Conservation (phyloP, 768 basidiomycete species). For the Naganishia randhawae region DNA sequence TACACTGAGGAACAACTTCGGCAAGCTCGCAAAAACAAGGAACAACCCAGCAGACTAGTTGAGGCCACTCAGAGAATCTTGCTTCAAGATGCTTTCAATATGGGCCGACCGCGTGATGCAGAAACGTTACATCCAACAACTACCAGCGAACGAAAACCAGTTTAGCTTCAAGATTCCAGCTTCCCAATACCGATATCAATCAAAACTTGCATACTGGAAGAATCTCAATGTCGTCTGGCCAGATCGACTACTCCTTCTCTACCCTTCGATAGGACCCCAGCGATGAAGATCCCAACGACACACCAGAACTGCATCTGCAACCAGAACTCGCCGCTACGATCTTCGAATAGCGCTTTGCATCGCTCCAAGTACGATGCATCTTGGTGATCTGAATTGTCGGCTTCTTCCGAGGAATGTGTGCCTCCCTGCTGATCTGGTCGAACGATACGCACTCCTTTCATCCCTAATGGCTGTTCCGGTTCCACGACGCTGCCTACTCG, state of each 20-base stretch:
- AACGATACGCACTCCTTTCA: background rate
- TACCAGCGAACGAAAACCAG: background rate
- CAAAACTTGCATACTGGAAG: background rate
- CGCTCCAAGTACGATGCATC: conserved; percentile 4
- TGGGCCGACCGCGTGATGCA: too few species aligned
- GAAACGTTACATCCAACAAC: too few species aligned
- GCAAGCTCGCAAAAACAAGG: too few species aligned
- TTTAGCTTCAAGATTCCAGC: background rate
- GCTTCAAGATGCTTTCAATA: too few species aligned
- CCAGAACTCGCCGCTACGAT: conserved; percentile 9
- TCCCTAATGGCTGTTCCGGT: background rate
- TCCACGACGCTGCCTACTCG: too few species aligned
- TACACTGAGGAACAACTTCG: too few species aligned
- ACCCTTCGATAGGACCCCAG: conserved; percentile 13
- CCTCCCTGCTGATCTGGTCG: background rate
- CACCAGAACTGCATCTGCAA: conserved; percentile 19
- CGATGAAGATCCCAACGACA: conserved; percentile 13
- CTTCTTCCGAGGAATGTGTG: background rate
- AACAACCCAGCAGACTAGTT: too few species aligned
- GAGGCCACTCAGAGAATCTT: too few species aligned
- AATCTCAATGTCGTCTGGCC: conserved; percentile 5
- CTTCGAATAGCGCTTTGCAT: conserved; percentile 5
- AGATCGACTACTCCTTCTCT: conserved; percentile 13
- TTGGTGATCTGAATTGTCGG: background rate
- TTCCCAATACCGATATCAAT: background rate